phyloP scores from a whole-genome alignment of 208 protist genomes.

The Lotmaria passim region DNA sequence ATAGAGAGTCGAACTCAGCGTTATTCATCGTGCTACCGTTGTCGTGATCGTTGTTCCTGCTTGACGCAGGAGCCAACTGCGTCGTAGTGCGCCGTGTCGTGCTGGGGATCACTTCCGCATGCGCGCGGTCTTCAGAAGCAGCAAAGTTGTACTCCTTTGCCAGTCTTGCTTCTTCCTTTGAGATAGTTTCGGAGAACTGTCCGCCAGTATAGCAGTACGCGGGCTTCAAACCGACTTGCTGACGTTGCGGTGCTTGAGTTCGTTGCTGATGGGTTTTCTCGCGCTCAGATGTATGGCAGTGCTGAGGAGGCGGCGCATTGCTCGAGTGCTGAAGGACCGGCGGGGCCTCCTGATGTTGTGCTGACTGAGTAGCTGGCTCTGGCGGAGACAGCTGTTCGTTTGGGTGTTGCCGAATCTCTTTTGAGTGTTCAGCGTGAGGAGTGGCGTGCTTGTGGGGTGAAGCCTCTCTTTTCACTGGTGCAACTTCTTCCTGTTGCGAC shows the following conservation, averaged over 20 bases:
- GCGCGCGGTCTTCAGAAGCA: slow-evolving; percentile 19
- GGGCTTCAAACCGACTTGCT: slow-evolving; percentile 1
- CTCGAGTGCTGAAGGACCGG: slow-evolving; percentile 2
- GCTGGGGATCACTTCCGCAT: slow-evolving; percentile 11
- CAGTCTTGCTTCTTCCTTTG: slow-evolving; percentile 32
- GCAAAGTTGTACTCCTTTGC: slow-evolving; percentile 38
- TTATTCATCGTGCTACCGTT: slow-evolving; percentile 1
- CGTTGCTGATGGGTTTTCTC: slow-evolving; percentile 2
- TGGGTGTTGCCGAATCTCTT: slow-evolving; percentile 16
- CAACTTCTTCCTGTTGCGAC: slow-evolving; percentile 6
- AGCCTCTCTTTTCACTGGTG: not conserved
- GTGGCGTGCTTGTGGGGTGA: not conserved
- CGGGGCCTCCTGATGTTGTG: not conserved
- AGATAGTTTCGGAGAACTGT: slow-evolving; percentile 30
- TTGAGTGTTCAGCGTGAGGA: slow-evolving; percentile 10
- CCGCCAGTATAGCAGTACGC: slow-evolving; percentile 32
- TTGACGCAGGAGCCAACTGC: not conserved
- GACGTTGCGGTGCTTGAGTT: slow-evolving; percentile 4
- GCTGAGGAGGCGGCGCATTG: not conserved
- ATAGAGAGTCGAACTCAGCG: slow-evolving; percentile 31
- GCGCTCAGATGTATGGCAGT: not conserved
- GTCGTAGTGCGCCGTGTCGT: slow-evolving; percentile 7
- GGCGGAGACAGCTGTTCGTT: slow-evolving; percentile 1
- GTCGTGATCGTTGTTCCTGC: not conserved
- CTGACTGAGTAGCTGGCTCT: not conserved